phyloP scores from a whole-genome alignment of 164 flowering plant genomes.

The Macadamia integrifolia region DNA sequence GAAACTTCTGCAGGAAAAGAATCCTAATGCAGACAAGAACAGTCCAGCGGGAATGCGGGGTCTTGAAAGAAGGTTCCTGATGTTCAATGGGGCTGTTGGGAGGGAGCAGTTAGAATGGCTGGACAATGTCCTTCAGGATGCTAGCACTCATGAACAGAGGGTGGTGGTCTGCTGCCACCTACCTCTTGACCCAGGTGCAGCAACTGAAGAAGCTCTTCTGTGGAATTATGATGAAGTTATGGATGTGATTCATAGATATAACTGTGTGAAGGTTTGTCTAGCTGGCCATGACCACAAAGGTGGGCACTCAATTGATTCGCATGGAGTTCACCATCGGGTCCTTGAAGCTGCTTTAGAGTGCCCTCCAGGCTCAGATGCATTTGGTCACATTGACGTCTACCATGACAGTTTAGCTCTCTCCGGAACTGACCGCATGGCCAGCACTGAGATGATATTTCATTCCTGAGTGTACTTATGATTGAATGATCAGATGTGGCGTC shows the following conservation, averaged over 20 bases:
- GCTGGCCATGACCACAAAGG: slow-evolving; percentile 93
- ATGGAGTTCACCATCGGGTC: slow-evolving; percentile 78
- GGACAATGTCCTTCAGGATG: slow-evolving; percentile 53
- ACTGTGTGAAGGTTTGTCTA: slow-evolving; percentile 79
- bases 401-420: slow-evolving; percentile 50
- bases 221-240: slow-evolving; percentile 95
- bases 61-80: slow-evolving; percentile 69
- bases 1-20: slow-evolving; percentile 52
- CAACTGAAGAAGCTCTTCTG: slow-evolving; percentile 53
- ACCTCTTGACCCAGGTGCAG: slow-evolving; percentile 68
- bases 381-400: slow-evolving; percentile 66
- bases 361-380: slow-evolving; percentile 78
- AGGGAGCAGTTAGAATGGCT: slow-evolving; percentile 74
- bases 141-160: slow-evolving; percentile 51
- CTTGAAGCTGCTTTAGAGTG: slow-evolving; percentile 95
- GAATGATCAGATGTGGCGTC: not conserved
- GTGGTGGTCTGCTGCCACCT: slow-evolving; percentile 88
- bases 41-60: slow-evolving; percentile 65
- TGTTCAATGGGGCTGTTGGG: slow-evolving; percentile 90
- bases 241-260: slow-evolving; percentile 61
- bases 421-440: slow-evolving; percentile 60
- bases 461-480: slow-evolving; percentile 7
- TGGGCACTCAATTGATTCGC: slow-evolving; percentile 67
- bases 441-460: slow-evolving; percentile 56
- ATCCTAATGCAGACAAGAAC: slow-evolving; percentile 78